A percentile compares a stretch with the other conserved stretches of the same genome.
phyloP scores from a whole-genome alignment of 2,329 filamentous ascomycete species.

The Stagonosporopsis rhizophila region DNA sequence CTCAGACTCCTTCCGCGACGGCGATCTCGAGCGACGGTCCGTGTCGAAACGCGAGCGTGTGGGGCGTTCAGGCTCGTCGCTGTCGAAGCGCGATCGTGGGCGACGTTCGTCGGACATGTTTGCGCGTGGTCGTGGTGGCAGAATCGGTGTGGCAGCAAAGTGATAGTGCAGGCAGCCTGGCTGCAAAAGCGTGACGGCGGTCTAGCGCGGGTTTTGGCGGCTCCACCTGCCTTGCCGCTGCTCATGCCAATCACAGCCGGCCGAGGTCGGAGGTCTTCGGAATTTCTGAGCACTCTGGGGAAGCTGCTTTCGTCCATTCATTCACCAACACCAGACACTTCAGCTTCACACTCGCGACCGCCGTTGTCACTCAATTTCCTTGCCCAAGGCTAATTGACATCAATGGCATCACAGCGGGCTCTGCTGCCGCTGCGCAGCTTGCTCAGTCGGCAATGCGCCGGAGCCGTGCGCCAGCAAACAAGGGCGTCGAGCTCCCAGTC shows the following conservation, averaged over 20 bases:
- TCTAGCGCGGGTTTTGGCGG: not conserved
- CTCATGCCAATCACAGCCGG: constrained; percentile 5
- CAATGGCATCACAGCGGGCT: constrained; percentile 54
- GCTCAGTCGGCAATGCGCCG: constrained; percentile 38
- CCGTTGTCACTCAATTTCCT: constrained; percentile 29
- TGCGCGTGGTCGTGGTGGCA: constrained; percentile 8
- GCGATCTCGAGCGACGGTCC: constrained; percentile 71
- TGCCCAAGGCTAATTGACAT: constrained; percentile 19
- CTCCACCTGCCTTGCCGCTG: constrained; percentile 1
- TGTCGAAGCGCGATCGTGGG: constrained; percentile 94
- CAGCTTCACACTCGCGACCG: not conserved
- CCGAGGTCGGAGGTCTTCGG: constrained; percentile 20
- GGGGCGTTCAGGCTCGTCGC: constrained; percentile 76
- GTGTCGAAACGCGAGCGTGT: constrained; percentile 76
- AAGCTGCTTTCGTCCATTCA: constrained; percentile 7
- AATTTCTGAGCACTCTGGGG: constrained; percentile 15
- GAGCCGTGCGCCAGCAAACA: constrained; percentile 39
- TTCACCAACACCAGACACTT: constrained; percentile 1
- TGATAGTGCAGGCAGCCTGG: constrained; percentile 1
- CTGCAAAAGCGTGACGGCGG: not conserved
- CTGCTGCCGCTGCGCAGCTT: constrained; percentile 48
- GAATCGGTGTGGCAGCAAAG: constrained; percentile 4
- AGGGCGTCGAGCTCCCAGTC: constrained; percentile 49
- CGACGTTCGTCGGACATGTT: constrained; percentile 80
- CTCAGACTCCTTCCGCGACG: constrained; percentile 69